Percentiles rank a stretch among this genome's conserved stretches.
phyloP scores from a whole-genome alignment of 306 rosid genomes.

The Prunus armeniaca region DNA sequence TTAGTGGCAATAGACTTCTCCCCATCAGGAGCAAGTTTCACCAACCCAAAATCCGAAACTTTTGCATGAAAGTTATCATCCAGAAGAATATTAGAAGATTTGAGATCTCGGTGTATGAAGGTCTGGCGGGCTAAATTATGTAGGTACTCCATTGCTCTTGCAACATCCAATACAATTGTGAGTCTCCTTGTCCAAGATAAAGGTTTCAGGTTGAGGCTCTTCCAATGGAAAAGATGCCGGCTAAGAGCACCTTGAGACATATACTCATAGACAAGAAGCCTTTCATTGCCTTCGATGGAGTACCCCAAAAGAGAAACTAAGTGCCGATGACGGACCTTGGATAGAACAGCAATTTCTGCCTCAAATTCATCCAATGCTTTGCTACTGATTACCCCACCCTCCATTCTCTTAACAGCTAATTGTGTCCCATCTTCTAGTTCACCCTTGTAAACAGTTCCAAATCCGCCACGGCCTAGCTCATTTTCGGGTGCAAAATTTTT shows the following conservation, averaged over 20 bases:
- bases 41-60: slow-evolving; percentile 83
- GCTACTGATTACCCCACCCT: slow-evolving; percentile 43
- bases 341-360: slow-evolving; percentile 74
- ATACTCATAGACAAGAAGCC: slow-evolving; percentile 73
- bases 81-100: slow-evolving; percentile 78
- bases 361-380: slow-evolving; percentile 80
- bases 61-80: slow-evolving; percentile 68
- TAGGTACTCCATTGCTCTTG: slow-evolving; percentile 74
- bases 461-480: slow-evolving; percentile 83
- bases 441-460: slow-evolving; percentile 85
- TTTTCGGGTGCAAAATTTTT: slow-evolving; percentile 53
- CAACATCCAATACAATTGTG: slow-evolving; percentile 77
- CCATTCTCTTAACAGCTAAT: slow-evolving; percentile 89
- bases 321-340: slow-evolving; percentile 78
- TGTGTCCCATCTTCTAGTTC: slow-evolving; percentile 72
- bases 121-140: slow-evolving; percentile 67
- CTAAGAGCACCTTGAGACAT: slow-evolving; percentile 88
- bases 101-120: slow-evolving; percentile 81
- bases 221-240: slow-evolving; percentile 84
- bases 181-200: slow-evolving; percentile 72
- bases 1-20: slow-evolving; percentile 62
- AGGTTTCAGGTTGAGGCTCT: slow-evolving; percentile 56
- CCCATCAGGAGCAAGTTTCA: slow-evolving; percentile 77
- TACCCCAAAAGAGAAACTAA: slow-evolving; percentile 75
- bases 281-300: slow-evolving; percentile 63